Conservation (phyloP, 148 eudicot genomes). For the Tetragonia tetragonoides region DNA sequence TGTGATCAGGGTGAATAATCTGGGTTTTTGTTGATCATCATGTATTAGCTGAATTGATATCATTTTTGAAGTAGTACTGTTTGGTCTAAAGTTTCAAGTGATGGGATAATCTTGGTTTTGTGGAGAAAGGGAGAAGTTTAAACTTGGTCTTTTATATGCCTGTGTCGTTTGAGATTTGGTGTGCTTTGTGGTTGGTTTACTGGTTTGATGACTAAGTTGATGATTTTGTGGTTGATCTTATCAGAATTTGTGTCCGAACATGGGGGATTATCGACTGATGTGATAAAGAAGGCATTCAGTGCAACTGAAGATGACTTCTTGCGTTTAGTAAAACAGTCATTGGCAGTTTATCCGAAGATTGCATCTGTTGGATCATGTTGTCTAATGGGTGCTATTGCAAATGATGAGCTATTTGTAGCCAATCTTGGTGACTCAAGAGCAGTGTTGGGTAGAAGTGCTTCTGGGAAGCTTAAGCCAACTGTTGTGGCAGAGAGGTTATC, state of each 20-base stretch:
- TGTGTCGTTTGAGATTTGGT: background rate
- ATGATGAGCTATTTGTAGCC: slow-evolving; percentile 51
- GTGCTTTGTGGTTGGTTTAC: background rate
- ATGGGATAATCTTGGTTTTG: background rate
- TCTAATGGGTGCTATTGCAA: slow-evolving; percentile 54
- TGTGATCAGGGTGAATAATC: background rate
- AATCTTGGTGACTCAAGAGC: slow-evolving; percentile 75
- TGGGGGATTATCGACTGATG: slow-evolving; percentile 45
- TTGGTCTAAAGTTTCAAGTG: background rate
- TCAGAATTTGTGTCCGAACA: slow-evolving; percentile 43
- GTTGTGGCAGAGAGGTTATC: slow-evolving; percentile 55
- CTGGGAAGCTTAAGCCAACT: slow-evolving; percentile 21
- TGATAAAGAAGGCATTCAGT: slow-evolving; percentile 51
- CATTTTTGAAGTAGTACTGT: background rate
- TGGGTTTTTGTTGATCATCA: background rate
- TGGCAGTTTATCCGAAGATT: slow-evolving; percentile 34
- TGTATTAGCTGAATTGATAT: background rate
- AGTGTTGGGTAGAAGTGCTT: slow-evolving; percentile 42
- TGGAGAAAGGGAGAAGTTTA: background rate
- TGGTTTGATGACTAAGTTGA: background rate
- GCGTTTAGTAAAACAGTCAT: slow-evolving; percentile 33
- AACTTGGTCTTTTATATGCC: background rate
- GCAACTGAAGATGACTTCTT: slow-evolving; percentile 58
- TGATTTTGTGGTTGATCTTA: background rate
- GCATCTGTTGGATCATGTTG: slow-evolving; percentile 62